Base-by-base conservation (phyloP, 176 grass and related monocot species). In the Themeda triandra region DNA sequence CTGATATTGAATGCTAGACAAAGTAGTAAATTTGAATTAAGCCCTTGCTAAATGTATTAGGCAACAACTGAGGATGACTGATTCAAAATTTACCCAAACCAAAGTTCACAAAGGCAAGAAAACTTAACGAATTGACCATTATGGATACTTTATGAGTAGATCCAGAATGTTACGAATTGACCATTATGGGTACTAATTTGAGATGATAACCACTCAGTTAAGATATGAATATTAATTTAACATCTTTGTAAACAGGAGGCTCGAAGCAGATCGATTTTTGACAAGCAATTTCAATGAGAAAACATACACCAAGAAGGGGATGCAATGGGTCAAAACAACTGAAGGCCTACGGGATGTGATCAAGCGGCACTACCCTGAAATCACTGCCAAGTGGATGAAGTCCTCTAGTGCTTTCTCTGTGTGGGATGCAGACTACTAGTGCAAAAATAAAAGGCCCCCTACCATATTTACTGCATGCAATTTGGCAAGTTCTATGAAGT, bases 181-280 rank as follows among this genome's bases (percentile, higher is more conserved):
- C 42, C 63, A 63, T 56, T 78, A 58, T 27, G 31, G 17, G 62
- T 30, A 64, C 62, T 64, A 64, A 15, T 64, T 64, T 64, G 12
- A 64, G 13, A 79, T 79, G 24, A 65, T 79, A 65, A 80, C 35
- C 35, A 85, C 73, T 72, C 42, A 75, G 59, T 79, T 65, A 33
- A 53, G 53, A 80, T 75, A 58, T 76, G 40, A 73, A 80, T 89
- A 89, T 77, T 80, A 59, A 80, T 68, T 29, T 73, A 21, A 63
- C 67, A 66, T 79, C 15, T 79, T 25, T 65, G 44, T 17, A 53
- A 69, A 86, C 80, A 89, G 91, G 84, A 92, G 87, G 70, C 63
- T 92, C 4, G 84, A 92, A 87, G 87, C 91, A 40, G 91, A 92
- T 81, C 87, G 87, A 25, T 92, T 92, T 84, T 81, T 92, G 19